Evolutionary conservation across 805 yeast species (phyloP), one percentile per base, ranked within the genome.

Genomic region (Cyberlindnera mycetangii): DNA sequence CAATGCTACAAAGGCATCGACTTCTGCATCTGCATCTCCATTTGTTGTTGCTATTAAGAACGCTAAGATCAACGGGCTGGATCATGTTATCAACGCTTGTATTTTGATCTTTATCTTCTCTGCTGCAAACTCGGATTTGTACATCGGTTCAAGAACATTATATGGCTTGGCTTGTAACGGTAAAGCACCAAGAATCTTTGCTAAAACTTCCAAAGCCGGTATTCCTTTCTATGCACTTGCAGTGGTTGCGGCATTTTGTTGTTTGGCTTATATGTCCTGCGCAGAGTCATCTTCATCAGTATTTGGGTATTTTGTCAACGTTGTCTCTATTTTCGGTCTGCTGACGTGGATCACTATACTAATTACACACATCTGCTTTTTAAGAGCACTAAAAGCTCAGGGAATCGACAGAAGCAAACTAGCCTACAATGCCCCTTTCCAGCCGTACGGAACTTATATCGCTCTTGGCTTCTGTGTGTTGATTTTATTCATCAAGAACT

Each of bases 111-210:
- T 86, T 52, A 89, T 87, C 47, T 76, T 86, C 60, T 84, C 92
- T 10, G 95, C 95, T 37, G 82, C 86, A 10, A 87, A 85, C 67
- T 83, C 89, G 2, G 89, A 83, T 65, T 70, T 86, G 58, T 85
- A 84, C 66, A 81, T 82, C 60, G 85, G 86, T 21, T 79, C 93
- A 17, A 76, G 96, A 73, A 79, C 85, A 9, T 67, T 83, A 16
- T 85, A 83, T 58, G 85, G 86, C 28, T 68, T 87, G 52, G 76
- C 93, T 1, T 75, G 78, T 41, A 84, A 83, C 54, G 86, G 88
- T 8, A 80, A 79, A 59, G 89, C 92, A 10, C 93, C 93, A 51
- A 70, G 66, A 50, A 58, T 84, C 58, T 79, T 85, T 60, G 70
- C 85, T 42, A 76, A 65, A 53, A 81, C 89, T 15, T 41, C 44